Percentiles rank a stretch among this genome's conserved stretches.
Conservation (phyloP, 192 early-diverging fungal genomes). For the Backusella psychrophila region DNA sequence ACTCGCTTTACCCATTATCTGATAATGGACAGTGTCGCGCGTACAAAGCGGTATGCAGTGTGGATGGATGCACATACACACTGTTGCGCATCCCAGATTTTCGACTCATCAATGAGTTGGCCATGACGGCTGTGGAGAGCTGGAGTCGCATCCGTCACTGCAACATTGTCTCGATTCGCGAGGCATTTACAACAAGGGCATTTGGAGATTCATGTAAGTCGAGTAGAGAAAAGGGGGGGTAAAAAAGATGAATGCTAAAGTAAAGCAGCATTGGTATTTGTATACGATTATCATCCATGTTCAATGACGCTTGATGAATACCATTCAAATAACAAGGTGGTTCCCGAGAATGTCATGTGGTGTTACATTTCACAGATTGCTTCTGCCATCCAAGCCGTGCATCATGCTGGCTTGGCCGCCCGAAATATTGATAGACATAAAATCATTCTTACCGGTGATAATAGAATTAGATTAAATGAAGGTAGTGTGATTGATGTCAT, state of each 20-base stretch:
- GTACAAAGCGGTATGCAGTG: constrained; percentile 82
- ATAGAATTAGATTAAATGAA: constrained; percentile 71
- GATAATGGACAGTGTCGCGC: constrained; percentile 56
- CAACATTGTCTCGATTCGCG: constrained; percentile 82
- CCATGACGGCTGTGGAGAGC: constrained; percentile 78
- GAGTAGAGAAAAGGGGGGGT: no score
- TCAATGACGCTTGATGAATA: constrained; percentile 64
- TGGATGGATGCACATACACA: constrained; percentile 84
- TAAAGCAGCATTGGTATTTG: constrained; percentile 76
- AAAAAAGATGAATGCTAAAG: background rate
- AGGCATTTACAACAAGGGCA: constrained; percentile 94
- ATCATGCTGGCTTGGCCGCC: constrained; percentile 76
- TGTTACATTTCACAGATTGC: constrained; percentile 75
- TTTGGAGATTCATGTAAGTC: constrained; percentile 89
- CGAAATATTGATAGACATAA: constrained; percentile 76
- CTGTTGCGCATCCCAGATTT: constrained; percentile 84
- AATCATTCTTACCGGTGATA: constrained; percentile 78
- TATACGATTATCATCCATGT: constrained; percentile 91
- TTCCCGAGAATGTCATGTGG: constrained; percentile 73
- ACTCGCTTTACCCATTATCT: constrained; percentile 73
- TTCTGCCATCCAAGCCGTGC: constrained; percentile 76
- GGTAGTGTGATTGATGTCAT: constrained; percentile 72
- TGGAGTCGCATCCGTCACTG: constrained; percentile 86
- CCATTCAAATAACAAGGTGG: constrained; percentile 52
- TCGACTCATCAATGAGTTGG: constrained; percentile 72